These are phyloP conservation scores for Gossypium trilobum DNA, from an alignment of 441 rosid species.

Conservation along the genomic window DNA sequence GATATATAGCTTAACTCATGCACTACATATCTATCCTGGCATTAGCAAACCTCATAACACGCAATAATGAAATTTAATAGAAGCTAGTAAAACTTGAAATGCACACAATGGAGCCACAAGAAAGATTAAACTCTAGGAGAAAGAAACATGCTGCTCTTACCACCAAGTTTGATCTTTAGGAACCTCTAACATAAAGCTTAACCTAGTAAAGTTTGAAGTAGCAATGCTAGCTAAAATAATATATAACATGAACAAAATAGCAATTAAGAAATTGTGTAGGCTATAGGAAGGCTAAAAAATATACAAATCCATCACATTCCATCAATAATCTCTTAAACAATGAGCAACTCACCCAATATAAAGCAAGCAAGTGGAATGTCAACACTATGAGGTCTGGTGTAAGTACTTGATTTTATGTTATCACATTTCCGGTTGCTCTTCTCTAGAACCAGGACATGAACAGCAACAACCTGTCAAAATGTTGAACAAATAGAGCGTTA, in stretches of 20 bases:
- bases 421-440: slow-evolving; percentile 21
- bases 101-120: background rate
- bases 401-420: slow-evolving; percentile 20
- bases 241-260: background rate
- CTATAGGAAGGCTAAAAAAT: background rate
- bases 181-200: background rate
- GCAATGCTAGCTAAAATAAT: background rate
- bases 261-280: background rate
- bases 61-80: background rate
- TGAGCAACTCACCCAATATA: slow-evolving; percentile 53
- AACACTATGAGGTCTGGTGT: slow-evolving; percentile 25
- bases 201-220: background rate
- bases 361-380: slow-evolving; percentile 71
- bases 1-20: background rate
- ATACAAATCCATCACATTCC: background rate
- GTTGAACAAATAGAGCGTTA: slow-evolving; percentile 13
- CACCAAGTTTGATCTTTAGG: background rate
- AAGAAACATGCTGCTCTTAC: background rate
- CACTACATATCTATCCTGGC: background rate
- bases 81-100: background rate
- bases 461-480: slow-evolving; percentile 48
- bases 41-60: background rate
- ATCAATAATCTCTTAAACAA: background rate
- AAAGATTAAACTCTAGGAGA: background rate
- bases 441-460: slow-evolving; percentile 56